phyloP scores from a whole-genome alignment of 1,284 basidiomycete genomes.

The Neotropicomus parvogracilis region DNA sequence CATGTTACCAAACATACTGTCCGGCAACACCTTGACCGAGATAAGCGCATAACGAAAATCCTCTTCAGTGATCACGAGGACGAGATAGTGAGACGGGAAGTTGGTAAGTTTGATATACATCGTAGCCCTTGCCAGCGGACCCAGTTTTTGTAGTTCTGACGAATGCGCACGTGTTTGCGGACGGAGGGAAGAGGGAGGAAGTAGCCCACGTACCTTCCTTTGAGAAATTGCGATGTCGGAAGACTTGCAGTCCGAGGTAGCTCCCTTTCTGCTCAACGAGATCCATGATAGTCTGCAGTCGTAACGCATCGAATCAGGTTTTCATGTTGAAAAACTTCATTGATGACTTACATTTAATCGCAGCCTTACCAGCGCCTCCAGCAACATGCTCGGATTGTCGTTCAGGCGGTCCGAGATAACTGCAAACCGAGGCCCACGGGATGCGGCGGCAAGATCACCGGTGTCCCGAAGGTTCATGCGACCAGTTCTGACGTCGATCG shows the following conservation, averaged over 20 bases:
- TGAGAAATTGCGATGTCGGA: conserved; percentile 63
- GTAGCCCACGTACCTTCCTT: conserved; percentile 45
- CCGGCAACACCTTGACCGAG: conserved; percentile 49
- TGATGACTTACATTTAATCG: conserved; percentile 49
- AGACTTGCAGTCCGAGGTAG: conserved; percentile 69
- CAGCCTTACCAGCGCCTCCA: conserved; percentile 50
- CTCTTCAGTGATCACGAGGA: conserved; percentile 72
- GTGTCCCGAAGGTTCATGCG: conserved; percentile 67
- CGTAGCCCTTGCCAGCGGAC: conserved; percentile 48
- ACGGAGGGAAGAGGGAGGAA: neutral
- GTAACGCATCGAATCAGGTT: neutral
- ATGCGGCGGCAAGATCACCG: conserved; percentile 69
- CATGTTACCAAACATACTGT: conserved; percentile 54
- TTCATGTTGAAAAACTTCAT: neutral
- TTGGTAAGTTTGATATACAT: conserved; percentile 70
- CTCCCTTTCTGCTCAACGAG: conserved; percentile 72
- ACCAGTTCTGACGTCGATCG: conserved; percentile 71
- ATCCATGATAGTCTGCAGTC: conserved; percentile 63
- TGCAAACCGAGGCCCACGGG: conserved; percentile 60
- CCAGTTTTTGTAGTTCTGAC: conserved; percentile 62
- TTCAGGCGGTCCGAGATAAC: conserved; percentile 57
- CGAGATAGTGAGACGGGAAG: conserved; percentile 71
- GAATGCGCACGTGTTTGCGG: neutral
- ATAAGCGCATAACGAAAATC: conserved; percentile 76
- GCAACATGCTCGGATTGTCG: conserved; percentile 54